A percentile compares a stretch with the other conserved stretches of the same genome.
These are phyloP conservation scores for Thinopyrum elongatum DNA, from an alignment of 176 grass and related monocot genomes.

Conservation along the genomic window DNA sequence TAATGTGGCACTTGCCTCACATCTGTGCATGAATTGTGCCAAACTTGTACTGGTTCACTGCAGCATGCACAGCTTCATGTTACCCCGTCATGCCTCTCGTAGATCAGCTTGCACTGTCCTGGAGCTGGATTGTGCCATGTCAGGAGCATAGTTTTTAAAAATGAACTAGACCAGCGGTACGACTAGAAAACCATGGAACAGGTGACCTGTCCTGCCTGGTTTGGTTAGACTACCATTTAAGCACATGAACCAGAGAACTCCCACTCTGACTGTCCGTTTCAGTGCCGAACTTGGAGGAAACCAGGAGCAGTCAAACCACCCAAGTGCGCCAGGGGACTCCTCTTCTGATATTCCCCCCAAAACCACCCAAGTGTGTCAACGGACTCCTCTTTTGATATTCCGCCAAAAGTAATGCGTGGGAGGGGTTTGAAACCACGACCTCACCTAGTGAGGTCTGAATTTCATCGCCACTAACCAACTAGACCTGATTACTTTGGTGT, in stretches of 20 bases:
- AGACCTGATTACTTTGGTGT: neutral
- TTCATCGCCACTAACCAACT: neutral
- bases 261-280: neutral
- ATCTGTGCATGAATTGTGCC: neutral
- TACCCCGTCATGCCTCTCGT: neutral
- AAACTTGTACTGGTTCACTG: neutral
- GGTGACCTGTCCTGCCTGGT: neutral
- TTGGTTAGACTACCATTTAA: neutral
- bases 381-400: neutral
- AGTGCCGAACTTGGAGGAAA: neutral
- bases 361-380: neutral
- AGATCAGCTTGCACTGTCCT: neutral
- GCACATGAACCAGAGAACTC: neutral
- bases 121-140: neutral
- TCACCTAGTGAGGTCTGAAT: neutral
- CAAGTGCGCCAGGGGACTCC: neutral
- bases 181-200: neutral
- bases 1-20: neutral
- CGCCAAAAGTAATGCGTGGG: neutral
- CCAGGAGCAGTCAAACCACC: neutral
- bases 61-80: neutral
- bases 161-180: neutral
- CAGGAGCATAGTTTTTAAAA: neutral
- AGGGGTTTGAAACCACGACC: neutral
- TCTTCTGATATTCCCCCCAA: neutral